A percentile compares a stretch with the other conserved stretches of the same genome.
These are phyloP conservation scores for Porcisia hertigi DNA, from an alignment of 208 protist species.

Conservation along the genomic window DNA sequence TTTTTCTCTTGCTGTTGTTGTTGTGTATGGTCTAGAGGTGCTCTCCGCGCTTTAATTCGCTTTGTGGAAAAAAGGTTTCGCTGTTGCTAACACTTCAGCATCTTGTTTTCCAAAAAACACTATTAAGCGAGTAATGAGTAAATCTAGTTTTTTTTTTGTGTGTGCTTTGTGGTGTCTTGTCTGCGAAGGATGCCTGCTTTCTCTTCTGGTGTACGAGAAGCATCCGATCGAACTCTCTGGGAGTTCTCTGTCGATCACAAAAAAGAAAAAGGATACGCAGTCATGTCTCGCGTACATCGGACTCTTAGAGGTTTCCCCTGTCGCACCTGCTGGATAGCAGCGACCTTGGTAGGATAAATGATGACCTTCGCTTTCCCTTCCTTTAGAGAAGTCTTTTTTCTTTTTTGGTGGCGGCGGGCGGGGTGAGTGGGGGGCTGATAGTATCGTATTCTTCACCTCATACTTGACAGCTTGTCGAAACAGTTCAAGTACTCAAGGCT, in stretches of 20 bases:
- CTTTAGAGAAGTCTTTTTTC: not conserved
- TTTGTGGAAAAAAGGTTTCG: not conserved
- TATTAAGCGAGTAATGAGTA: constrained; percentile 11
- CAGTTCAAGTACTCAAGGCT: not conserved
- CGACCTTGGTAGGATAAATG: not conserved
- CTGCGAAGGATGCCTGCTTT: constrained; percentile 1
- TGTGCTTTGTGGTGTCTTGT: not conserved
- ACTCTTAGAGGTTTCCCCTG: not conserved
- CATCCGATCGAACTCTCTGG: not conserved
- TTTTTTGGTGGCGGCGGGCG: not conserved
- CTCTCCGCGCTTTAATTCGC: not conserved
- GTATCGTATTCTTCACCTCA: not conserved
- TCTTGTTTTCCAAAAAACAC: constrained; percentile 11
- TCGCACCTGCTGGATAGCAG: not conserved
- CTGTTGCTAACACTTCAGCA: constrained; percentile 9
- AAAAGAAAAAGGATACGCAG: not conserved
- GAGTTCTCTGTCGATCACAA: not conserved
- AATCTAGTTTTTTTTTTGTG: constrained; percentile 7
- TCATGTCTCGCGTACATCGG: not conserved
- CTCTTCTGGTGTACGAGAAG: not conserved
- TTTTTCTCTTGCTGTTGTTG: no score
- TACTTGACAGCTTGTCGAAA: not conserved
- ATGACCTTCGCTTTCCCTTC: not conserved
- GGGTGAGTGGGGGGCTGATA: not conserved
- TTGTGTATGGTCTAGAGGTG: not conserved